Evolutionary conservation across 768 basidiomycete genomes (phyloP), one percentile per base, ranked within the genome.

Genomic region (Trametes cubensis): DNA sequence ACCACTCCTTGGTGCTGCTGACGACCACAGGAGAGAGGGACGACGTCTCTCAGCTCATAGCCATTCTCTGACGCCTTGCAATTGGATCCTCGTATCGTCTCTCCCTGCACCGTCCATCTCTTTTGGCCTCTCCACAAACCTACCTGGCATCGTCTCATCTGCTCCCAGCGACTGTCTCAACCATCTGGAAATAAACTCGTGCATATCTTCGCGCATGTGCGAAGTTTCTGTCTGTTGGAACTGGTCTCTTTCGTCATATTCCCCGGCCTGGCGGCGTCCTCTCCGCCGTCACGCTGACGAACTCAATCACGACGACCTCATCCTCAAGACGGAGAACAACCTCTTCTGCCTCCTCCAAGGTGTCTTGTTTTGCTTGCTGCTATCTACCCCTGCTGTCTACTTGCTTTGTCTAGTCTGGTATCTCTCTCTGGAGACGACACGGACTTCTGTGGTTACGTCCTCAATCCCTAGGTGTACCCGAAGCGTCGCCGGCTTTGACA

Each of bases 281-380:
- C n/a, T 25, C 20, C 45, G 23, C 13, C 23, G 20, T 14, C 45
- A 1, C 20, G n/a, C n/a, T 10, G 51, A n/a, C 21, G 39, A 41
- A 10, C 15, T 40, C 38, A 23, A 40, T 20, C 7, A 25, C 40
- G 53, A 25, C 8, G 40, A 42, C 23, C 30, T 28, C 17, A 10
- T 42, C 53, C 39, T 8, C 30, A 44, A n/a, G 53, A 28, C 41
- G 14, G 11, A 26, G 13, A 25, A 42, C 23, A 28, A 26, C 40
- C 53, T 54, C 17, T 23, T 5, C 53, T 54, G 13, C 23, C 53
- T 54, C 23, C 41, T 54, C 53, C 41, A 42, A 41, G 53, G 53
- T 25, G 53, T 28, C 41, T 42, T 44, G 40, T 25, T 54, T 44
- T 54, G 53, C 53, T 44, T n/a, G 15, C 11, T 54, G 53, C 53